Percentiles rank a stretch among this genome's conserved stretches.
Conservation (phyloP, 2,329 filamentous ascomycete species). For the Fulvia fulva region DNA sequence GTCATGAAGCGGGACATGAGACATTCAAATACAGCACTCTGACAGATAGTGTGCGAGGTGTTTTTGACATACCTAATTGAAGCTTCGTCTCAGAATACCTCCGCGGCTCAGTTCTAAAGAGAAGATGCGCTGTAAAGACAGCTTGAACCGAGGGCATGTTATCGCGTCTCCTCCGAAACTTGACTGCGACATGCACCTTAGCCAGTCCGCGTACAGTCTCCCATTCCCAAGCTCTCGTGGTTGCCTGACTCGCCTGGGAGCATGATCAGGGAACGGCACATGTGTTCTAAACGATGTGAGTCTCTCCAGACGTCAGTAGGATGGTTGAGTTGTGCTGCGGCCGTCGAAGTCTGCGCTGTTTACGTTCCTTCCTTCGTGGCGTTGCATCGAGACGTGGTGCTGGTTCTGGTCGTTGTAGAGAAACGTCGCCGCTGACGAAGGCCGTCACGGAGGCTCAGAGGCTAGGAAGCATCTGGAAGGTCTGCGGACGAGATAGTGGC, state of each 20-base stretch:
- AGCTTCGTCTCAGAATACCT: background rate
- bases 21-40: background rate
- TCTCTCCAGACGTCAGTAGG: background rate
- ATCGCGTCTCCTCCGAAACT: too few relatives aligned
- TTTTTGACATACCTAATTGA: background rate
- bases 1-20: background rate
- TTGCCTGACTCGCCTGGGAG: too few relatives aligned
- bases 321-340: background rate
- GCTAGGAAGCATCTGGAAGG: background rate
- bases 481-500: background rate
- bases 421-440: background rate
- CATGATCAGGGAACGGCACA: too few relatives aligned
- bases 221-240: too few relatives aligned
- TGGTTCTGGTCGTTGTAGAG: too few relatives aligned
- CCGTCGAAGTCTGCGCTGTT: background rate
- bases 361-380: background rate
- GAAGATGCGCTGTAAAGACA: too few relatives aligned
- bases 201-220: too few relatives aligned
- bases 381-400: background rate
- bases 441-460: background rate
- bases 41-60: background rate
- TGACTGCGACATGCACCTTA: too few relatives aligned
- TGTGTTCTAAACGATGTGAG: background rate
- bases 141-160: too few relatives aligned
- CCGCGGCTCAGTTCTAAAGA: background rate